Conservation (phyloP, 2,329 filamentous ascomycete species). For the Dactylellina cionopaga region DNA sequence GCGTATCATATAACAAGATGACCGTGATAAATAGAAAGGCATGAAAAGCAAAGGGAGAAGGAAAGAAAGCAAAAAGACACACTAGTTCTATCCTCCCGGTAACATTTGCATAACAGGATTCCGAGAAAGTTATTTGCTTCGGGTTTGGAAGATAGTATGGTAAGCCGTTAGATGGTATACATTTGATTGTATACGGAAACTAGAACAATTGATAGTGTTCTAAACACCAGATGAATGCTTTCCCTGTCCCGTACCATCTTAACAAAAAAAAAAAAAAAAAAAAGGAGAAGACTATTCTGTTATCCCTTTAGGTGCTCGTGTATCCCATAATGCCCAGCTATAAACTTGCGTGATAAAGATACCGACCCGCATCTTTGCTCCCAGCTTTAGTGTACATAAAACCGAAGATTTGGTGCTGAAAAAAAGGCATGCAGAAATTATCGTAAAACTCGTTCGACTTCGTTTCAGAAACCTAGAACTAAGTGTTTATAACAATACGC, state of each 20-base stretch:
- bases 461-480: constrained; percentile 1
- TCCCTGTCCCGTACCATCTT: constrained; percentile 21
- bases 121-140: constrained; percentile 15
- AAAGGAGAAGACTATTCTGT: constrained; percentile 13
- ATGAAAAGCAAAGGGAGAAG: constrained; percentile 33
- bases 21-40: constrained; percentile 40
- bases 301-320: background rate
- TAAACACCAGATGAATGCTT: constrained; percentile 32
- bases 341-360: constrained; percentile 40
- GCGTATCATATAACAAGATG: constrained; percentile 8
- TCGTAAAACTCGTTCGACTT: constrained; percentile 38
- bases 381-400: constrained; percentile 48
- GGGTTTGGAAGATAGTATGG: constrained; percentile 14
- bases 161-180: constrained; percentile 48
- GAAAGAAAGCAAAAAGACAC: constrained; percentile 44
- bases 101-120: constrained; percentile 18
- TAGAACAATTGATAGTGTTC: constrained; percentile 39
- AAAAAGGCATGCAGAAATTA: constrained; percentile 45
- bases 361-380: constrained; percentile 32
- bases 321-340: constrained; percentile 4
- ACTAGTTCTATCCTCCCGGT: constrained; percentile 25
- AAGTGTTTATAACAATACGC: constrained; percentile 71
- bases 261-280: constrained; percentile 20
- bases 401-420: constrained; percentile 26
- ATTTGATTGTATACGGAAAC: constrained; percentile 32